Evolutionary conservation across 352 stramenopile species (phyloP).

Genomic region (Pythium coloratum): DNA sequence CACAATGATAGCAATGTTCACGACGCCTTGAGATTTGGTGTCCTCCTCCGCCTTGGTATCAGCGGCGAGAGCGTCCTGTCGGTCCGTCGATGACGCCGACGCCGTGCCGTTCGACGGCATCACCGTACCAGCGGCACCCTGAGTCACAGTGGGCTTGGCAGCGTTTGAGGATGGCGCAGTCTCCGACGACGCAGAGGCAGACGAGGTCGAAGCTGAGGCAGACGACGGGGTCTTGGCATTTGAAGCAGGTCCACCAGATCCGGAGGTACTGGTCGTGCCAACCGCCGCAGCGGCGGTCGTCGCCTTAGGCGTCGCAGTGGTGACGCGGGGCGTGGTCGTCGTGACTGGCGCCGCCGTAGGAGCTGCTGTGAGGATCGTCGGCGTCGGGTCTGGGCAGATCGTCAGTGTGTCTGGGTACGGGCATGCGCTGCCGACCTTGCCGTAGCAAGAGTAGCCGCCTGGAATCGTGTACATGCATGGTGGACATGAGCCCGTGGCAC

Average conservation of each 20-base stretch:
- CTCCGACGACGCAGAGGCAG: neutral
- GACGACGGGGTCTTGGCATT: neutral
- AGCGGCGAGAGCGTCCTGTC: conserved; percentile 18
- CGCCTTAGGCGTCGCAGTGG: neutral
- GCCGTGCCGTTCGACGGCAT: conserved; percentile 17
- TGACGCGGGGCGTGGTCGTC: neutral
- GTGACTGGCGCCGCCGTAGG: neutral
- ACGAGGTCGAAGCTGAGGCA: neutral
- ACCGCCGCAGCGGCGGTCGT: neutral
- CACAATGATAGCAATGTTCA: conserved; percentile 53
- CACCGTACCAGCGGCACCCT: conserved; percentile 6
- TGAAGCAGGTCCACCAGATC: neutral
- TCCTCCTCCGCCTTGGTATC: neutral
- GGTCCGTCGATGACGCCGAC: neutral
- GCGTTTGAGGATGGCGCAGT: neutral
- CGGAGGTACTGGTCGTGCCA: neutral
- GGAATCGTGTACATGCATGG: conserved; percentile 68
- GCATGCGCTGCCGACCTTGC: conserved; percentile 39
- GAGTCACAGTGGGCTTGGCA: neutral
- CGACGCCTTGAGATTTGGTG: conserved; percentile 27
- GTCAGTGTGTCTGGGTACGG: conserved; percentile 39
- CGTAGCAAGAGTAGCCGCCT: conserved; percentile 72
- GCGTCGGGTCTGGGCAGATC: conserved; percentile 25
- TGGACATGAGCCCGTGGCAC: conserved; percentile 42
- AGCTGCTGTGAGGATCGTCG: neutral